These are phyloP conservation scores for Chalciporus piperatus DNA, from an alignment of 768 basidiomycete genomes.

Conservation along the genomic window DNA sequence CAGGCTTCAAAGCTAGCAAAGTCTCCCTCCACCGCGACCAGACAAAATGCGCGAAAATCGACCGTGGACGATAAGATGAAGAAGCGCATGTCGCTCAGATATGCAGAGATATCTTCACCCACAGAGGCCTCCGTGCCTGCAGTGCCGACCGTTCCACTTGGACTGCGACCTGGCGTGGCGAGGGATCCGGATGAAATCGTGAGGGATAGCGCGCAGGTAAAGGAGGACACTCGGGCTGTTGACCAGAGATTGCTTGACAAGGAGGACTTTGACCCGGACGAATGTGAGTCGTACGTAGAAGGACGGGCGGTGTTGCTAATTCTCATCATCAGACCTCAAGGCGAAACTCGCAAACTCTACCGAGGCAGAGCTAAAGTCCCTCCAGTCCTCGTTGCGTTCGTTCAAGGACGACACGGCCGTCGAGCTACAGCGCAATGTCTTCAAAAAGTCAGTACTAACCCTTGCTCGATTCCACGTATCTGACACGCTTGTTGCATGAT, in stretches of 20 bases:
- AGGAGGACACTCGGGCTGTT: conserved; percentile 58
- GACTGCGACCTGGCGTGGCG: conserved; percentile 34
- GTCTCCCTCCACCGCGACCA: conserved; percentile 9
- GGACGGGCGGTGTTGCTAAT: neutral
- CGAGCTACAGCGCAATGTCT: conserved; percentile 88
- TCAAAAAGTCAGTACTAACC: conserved; percentile 71
- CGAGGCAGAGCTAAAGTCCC: conserved; percentile 70
- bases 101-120: conserved; percentile 80
- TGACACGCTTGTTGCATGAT: conserved; percentile 11
- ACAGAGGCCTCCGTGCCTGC: conserved; percentile 54
- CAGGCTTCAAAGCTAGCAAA: conserved; percentile 32
- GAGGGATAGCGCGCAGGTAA: conserved; percentile 33
- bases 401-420: conserved; percentile 71
- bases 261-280: conserved; percentile 84
- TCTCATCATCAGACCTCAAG: conserved; percentile 57
- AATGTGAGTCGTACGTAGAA: conserved; percentile 55
- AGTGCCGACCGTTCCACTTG: conserved; percentile 54
- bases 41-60: conserved; percentile 46
- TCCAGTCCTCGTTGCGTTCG: conserved; percentile 72
- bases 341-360: conserved; percentile 87
- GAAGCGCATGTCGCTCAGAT: conserved; percentile 94
- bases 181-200: conserved; percentile 49
- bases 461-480: neutral
- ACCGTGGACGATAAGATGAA: conserved; percentile 86
- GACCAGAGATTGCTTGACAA: conserved; percentile 65